phyloP scores from a whole-genome alignment of 108 stramenopile species.

The Cyclotella choctawhatcheeana region DNA sequence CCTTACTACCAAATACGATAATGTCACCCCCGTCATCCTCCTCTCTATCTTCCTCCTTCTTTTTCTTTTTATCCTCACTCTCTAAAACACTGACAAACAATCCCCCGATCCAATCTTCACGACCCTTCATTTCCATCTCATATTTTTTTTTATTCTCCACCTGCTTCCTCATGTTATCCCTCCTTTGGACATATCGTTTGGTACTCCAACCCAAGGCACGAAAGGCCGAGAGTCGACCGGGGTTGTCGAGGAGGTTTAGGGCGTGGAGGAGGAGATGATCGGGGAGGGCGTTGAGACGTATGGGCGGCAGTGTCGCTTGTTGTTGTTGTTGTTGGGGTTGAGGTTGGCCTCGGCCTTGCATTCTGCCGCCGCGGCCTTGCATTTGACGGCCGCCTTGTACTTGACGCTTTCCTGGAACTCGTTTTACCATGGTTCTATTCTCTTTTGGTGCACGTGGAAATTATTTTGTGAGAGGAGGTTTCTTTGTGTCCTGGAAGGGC shows the following conservation, averaged over 20 bases:
- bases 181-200: slow-evolving; percentile 7
- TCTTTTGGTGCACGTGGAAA: too few relatives aligned
- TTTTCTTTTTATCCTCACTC: neutral
- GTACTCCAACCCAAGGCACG: slow-evolving; percentile 26
- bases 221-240: slow-evolving; percentile 25
- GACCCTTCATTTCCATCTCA: slow-evolving; percentile 16
- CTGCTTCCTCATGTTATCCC: slow-evolving; percentile 7
- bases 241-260: slow-evolving; percentile 19
- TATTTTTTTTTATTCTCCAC: slow-evolving; percentile 11
- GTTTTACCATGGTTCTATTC: too few relatives aligned
- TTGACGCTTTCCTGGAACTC: neutral
- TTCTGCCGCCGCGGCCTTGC: neutral
- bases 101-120: neutral
- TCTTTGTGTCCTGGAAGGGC: too few relatives aligned
- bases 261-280: slow-evolving; percentile 8
- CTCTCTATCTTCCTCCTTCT: slow-evolving; percentile 2
- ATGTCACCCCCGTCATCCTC: slow-evolving; percentile 14
- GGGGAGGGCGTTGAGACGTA: neutral
- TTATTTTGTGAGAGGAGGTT: too few relatives aligned
- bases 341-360: neutral
- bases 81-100: neutral
- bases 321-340: neutral
- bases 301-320: too few relatives aligned
- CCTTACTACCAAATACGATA: too few relatives aligned
- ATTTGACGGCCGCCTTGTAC: neutral